Conservation (phyloP, 192 early-diverging fungal genomes). For the Dissophora ornata region DNA sequence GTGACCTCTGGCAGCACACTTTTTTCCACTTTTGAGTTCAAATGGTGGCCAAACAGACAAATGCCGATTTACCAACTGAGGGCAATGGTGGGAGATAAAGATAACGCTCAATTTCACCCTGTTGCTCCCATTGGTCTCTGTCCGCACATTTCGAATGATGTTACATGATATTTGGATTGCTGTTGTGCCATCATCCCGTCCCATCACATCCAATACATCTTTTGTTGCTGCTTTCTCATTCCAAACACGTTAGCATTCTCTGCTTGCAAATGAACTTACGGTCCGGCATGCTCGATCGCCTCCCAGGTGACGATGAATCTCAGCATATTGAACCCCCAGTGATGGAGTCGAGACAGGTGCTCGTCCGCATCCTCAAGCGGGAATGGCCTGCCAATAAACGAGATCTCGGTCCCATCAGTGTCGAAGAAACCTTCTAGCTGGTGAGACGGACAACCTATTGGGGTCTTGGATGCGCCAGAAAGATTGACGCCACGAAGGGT, state of each 20-base stretch:
- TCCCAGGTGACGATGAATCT: conserved; percentile 84
- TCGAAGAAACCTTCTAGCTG: conserved; percentile 60
- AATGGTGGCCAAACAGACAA: neutral
- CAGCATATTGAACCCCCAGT: conserved; percentile 81
- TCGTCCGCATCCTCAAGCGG: conserved; percentile 76
- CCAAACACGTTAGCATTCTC: too few species aligned
- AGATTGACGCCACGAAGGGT: conserved; percentile 68
- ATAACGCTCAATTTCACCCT: too few species aligned
- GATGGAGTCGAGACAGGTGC: conserved; percentile 71
- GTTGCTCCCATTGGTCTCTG: neutral
- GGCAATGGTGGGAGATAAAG: too few species aligned
- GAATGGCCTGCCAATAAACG: conserved; percentile 80
- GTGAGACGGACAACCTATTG: conserved; percentile 58
- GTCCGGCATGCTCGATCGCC: conserved; percentile 72
- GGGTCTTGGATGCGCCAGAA: conserved; percentile 64
- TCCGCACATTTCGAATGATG: too few species aligned
- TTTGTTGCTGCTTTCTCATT: neutral
- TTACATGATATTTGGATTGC: too few species aligned
- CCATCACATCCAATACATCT: too few species aligned
- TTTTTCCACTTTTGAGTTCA: too few species aligned
- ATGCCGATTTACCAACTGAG: too few species aligned
- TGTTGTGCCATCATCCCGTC: too few species aligned
- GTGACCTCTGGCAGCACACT: too few species aligned
- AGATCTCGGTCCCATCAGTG: conserved; percentile 66
- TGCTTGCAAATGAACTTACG: too few species aligned